Evolutionary conservation across 1,284 basidiomycete genomes (phyloP).

Genomic region (Peniophora sp.): DNA sequence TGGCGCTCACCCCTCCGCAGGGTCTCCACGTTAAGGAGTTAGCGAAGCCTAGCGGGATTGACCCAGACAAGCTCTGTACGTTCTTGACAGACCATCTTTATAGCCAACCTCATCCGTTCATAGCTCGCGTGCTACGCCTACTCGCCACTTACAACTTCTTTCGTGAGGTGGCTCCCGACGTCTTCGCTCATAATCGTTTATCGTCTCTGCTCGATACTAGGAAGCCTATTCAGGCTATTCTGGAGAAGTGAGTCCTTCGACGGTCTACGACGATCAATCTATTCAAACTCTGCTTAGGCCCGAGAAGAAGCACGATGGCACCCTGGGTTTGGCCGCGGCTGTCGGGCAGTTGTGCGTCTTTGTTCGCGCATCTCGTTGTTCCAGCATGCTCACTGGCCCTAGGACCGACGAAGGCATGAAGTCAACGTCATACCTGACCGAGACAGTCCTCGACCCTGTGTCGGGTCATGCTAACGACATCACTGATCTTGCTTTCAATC

Average conservation of each 20-base stretch:
- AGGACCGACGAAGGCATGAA: neutral
- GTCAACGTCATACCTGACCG: neutral
- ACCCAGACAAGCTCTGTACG: slow-evolving; percentile 26
- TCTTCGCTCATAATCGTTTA: slow-evolving; percentile 34
- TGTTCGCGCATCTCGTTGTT: neutral
- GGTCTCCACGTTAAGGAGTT: slow-evolving; percentile 29
- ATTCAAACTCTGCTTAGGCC: slow-evolving; percentile 10
- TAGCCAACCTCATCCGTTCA: neutral
- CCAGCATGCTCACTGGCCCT: too few relatives aligned
- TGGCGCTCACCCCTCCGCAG: too few relatives aligned
- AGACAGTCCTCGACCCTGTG: neutral
- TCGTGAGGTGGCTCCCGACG: slow-evolving; percentile 30
- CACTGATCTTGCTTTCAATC: neutral
- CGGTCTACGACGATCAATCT: slow-evolving; percentile 12
- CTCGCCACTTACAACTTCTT: slow-evolving; percentile 35
- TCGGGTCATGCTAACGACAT: neutral
- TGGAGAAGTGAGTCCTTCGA: slow-evolving; percentile 20
- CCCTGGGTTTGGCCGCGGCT: neutral
- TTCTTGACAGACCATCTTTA: neutral
- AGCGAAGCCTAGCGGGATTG: slow-evolving; percentile 19
- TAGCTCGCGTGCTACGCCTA: slow-evolving; percentile 31
- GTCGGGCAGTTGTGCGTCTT: neutral
- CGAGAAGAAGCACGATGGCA: neutral
- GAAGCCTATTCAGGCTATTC: slow-evolving; percentile 25
- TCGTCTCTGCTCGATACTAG: slow-evolving; percentile 32